A percentile compares a stretch with the other conserved stretches of the same genome.
These are phyloP conservation scores for Akanthomyces lecanii DNA, from an alignment of 2,329 filamentous ascomycete species.

Conservation along the genomic window DNA sequence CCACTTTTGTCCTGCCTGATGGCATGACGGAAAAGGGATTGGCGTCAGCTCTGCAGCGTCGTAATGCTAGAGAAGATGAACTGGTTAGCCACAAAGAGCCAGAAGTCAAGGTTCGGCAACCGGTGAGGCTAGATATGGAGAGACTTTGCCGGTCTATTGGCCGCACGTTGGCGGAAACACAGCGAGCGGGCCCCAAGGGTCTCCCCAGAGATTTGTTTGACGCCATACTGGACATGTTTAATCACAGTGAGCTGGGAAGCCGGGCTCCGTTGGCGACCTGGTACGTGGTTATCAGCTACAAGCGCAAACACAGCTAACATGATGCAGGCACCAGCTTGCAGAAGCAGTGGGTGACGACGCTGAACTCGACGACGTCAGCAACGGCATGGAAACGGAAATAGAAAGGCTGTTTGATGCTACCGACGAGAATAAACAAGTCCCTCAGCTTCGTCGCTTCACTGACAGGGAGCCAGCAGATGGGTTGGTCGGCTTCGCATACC, in stretches of 20 bases:
- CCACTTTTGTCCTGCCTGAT: slow-evolving; percentile 36
- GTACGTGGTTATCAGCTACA: slow-evolving; percentile 22
- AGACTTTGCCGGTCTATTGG: slow-evolving; percentile 23
- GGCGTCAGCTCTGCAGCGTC: slow-evolving; percentile 1
- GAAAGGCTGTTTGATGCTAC: slow-evolving; percentile 26
- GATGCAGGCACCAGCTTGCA: slow-evolving; percentile 8
- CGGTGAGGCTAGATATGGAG: slow-evolving; percentile 23
- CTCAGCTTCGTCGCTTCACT: slow-evolving; percentile 27
- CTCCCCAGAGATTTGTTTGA: slow-evolving; percentile 27
- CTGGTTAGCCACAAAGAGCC: slow-evolving; percentile 19
- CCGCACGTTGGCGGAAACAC: not conserved
- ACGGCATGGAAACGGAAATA: slow-evolving; percentile 28
- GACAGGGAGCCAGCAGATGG: slow-evolving; percentile 24
- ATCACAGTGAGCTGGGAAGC: slow-evolving; percentile 22
- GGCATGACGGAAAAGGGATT: slow-evolving; percentile 27
- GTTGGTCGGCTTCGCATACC: slow-evolving; percentile 25
- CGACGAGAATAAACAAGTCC: slow-evolving; percentile 28
- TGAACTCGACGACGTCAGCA: slow-evolving; percentile 16
- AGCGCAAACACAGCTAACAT: not conserved
- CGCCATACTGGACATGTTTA: slow-evolving; percentile 25
- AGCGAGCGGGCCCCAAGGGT: slow-evolving; percentile 21
- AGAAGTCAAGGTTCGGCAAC: slow-evolving; percentile 8
- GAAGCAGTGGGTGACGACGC: slow-evolving; percentile 6
- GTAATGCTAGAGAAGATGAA: slow-evolving; percentile 4
- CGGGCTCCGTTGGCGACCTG: slow-evolving; percentile 31